Conservation (phyloP, 2,329 filamentous ascomycete species). For the Cladorrhinum sp. region DNA sequence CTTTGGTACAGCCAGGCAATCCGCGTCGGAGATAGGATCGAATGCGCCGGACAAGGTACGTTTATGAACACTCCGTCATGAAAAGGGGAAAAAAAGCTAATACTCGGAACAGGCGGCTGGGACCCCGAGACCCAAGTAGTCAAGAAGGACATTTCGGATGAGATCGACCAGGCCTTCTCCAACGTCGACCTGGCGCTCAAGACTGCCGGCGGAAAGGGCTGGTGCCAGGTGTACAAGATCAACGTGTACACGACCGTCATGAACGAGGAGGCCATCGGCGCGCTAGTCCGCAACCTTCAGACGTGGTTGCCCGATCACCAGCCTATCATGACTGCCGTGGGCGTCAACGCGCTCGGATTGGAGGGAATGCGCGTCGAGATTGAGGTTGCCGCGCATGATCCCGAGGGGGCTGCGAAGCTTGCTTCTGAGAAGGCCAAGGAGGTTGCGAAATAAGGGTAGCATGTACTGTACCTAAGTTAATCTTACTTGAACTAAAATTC, state of each 20-base stretch:
- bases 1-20: constrained; percentile 47
- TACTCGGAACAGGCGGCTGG: constrained; percentile 35
- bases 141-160: constrained; percentile 29
- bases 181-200: constrained; percentile 51
- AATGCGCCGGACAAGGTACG: constrained; percentile 49
- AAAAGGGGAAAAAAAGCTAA: neutral
- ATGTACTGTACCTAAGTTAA: no score
- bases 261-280: constrained; percentile 38
- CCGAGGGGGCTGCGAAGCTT: constrained; percentile 25
- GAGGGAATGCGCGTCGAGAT: constrained; percentile 57
- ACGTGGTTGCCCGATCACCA: constrained; percentile 51
- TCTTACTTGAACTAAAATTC: no score
- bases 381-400: constrained; percentile 50
- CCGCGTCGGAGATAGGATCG: constrained; percentile 46
- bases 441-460: neutral
- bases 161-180: constrained; percentile 48
- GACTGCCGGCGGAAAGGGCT: constrained; percentile 43
- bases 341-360: constrained; percentile 45
- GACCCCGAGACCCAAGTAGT: constrained; percentile 26
- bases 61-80: neutral
- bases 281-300: constrained; percentile 46
- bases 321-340: constrained; percentile 54
- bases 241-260: constrained; percentile 42
- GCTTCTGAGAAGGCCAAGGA: constrained; percentile 2
- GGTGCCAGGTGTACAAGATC: constrained; percentile 33